phyloP scores from a whole-genome alignment of 768 basidiomycete genomes.

The Paxillus rubicundulus region DNA sequence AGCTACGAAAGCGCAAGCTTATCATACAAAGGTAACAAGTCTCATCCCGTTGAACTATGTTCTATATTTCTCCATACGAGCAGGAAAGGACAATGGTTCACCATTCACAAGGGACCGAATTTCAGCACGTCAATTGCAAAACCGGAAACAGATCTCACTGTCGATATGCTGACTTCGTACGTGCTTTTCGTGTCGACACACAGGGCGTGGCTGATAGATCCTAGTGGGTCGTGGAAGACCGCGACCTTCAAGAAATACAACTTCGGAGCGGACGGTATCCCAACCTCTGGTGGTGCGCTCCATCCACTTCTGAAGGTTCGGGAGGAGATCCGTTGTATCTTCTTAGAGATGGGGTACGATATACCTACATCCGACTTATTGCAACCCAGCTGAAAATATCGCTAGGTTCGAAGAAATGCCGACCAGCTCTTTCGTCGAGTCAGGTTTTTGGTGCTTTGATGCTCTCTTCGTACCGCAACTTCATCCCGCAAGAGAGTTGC shows the following conservation, averaged over 20 bases:
- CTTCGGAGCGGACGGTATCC: conserved; percentile 93
- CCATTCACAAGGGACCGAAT: conserved; percentile 75
- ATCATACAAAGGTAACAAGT: conserved; percentile 67
- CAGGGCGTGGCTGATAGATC: conserved; percentile 1
- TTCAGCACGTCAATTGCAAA: conserved; percentile 92
- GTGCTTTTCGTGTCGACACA: conserved; percentile 21
- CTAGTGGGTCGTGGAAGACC: conserved; percentile 91
- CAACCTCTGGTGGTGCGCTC: conserved; percentile 85
- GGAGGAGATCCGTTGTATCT: conserved; percentile 96
- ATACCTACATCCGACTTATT: neutral
- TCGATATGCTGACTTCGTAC: conserved; percentile 90
- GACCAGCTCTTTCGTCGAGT: conserved; percentile 92
- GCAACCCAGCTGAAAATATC: conserved; percentile 2
- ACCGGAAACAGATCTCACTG: conserved; percentile 94
- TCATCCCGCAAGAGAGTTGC: conserved; percentile 95
- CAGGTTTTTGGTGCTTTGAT: conserved; percentile 99
- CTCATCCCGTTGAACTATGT: neutral
- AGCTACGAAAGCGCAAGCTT: conserved; percentile 90
- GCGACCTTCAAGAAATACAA: conserved; percentile 97
- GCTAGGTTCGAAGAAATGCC: conserved; percentile 97
- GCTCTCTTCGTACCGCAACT: conserved; percentile 98
- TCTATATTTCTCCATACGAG: conserved; percentile 1
- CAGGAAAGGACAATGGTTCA: conserved; percentile 97
- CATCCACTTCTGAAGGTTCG: conserved; percentile 97
- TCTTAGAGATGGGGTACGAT: conserved; percentile 97